Evolutionary conservation across 2,329 filamentous ascomycete species (phyloP).

Genomic region (Zelopaecilomyces penicillatus): DNA sequence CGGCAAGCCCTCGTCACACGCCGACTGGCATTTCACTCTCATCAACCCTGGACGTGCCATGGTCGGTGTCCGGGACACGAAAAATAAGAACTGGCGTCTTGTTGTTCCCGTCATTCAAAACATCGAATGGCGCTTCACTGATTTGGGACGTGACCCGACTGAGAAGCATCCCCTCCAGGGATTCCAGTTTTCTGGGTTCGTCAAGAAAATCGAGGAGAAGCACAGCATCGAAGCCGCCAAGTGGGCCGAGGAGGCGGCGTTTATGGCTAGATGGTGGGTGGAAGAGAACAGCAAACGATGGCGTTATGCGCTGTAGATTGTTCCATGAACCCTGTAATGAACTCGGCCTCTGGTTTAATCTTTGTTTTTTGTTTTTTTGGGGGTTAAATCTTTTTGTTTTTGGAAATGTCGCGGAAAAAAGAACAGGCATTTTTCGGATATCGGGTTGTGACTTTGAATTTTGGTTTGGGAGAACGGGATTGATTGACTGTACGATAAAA

Average conservation of each 20-base stretch:
- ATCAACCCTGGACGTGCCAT: slow-evolving; percentile 19
- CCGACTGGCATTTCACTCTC: slow-evolving; percentile 17
- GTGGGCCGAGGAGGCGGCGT: slow-evolving; percentile 25
- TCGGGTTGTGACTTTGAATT: too few species aligned
- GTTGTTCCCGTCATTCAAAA: slow-evolving; percentile 17
- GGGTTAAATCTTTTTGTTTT: too few species aligned
- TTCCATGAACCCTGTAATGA: too few species aligned
- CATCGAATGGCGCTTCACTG: slow-evolving; percentile 24
- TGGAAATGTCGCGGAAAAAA: too few species aligned
- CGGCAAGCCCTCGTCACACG: background rate
- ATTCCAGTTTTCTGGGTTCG: slow-evolving; percentile 11
- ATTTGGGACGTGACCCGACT: slow-evolving; percentile 19
- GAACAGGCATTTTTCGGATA: too few species aligned
- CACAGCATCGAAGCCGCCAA: slow-evolving; percentile 19
- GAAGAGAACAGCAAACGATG: slow-evolving; percentile 27
- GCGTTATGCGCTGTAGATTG: slow-evolving; percentile 15
- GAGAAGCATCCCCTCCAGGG: background rate
- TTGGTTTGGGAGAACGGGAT: too few species aligned
- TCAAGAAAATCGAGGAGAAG: slow-evolving; percentile 12
- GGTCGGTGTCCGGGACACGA: slow-evolving; percentile 14
- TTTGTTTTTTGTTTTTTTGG: too few species aligned
- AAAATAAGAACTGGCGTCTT: slow-evolving; percentile 14
- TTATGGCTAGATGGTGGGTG: slow-evolving; percentile 25
- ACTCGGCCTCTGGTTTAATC: too few species aligned
- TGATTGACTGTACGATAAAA: too few species aligned